Base-by-base conservation (phyloP, 805 yeast genomes). In the Kluyveromyces aestuarii region DNA sequence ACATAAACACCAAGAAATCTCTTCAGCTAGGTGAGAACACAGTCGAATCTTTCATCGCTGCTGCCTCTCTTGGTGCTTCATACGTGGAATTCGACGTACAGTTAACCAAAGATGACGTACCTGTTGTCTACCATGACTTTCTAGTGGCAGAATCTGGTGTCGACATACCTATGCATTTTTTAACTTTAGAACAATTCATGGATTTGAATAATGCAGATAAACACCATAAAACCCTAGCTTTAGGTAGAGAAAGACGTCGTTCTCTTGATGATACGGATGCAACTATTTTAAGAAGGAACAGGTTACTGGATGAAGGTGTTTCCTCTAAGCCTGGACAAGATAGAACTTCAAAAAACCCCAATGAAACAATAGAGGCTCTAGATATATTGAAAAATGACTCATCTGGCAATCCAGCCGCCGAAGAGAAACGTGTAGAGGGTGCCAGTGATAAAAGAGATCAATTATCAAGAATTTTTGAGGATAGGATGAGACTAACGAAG, bases 51-150 rank as follows among this genome's bases (percentile, higher is more conserved):
- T 91, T 91, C 59, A 85, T 91, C 61, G 95, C 96, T 11, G 98
- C 98, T 0, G 96, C 97, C 0, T 88, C 95, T 2, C 71, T 91
- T 55, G 98, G 98, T 39, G 98, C 98, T 1, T 84, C 95, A 2
- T 91, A 91, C 60, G 97, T 91, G 46, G 98, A 91, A 67, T 91
- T 91, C 63, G 98, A 91, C 67, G 98, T 91, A 42, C 98, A 91
- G 63, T 72, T 91, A 56, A 91, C 98, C 14, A 88, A 89, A 61
- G 98, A 91, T 64, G 73, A 74, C 54, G 81, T 87, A 10, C 97
- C 98, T 2, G 98, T 91, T 7, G 85, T 91, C 27, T 91, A 91
- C 61, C 98, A 91, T 65, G 98, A 91, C 63, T 91, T 91, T 61
- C 64, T 87, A 40, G 96, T 91, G 45, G 95, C 96, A 2, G 98